Evolutionary conservation across 805 yeast species (phyloP), one percentile per base, ranked within the genome.

Genomic region (Scheffersomyces ergatensis): DNA sequence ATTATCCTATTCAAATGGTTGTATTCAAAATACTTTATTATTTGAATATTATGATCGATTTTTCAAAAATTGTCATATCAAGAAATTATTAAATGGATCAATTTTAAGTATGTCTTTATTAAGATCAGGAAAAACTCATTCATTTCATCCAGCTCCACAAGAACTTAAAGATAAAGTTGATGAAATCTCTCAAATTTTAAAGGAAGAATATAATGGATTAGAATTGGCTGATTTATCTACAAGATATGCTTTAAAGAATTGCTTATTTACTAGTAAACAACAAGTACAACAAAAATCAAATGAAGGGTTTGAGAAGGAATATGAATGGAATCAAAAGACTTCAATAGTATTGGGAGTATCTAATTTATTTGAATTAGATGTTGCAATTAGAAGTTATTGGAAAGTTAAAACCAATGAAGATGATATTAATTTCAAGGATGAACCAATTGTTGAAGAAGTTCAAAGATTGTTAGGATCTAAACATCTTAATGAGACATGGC

Each of bases 51-150:
- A 71, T 50, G 73, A 70, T 5, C 67, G 65, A 27, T 80, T 87
- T 49, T 60, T 73, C 30, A 50, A 46, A 2, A 78, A 77, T 6
- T 78, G 85, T 11, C 76, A 78, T 4, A 69, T 89, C 23, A 69
- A 73, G 42, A 60, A 71, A 45, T 60, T 90, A n/a, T 62, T 82
- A 56, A 88, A 86, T 57, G 97, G 92, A 3, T 85, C 96, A 1
- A 89, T 93, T 29, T 67, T 92, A 44, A 80, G 90, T 40, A 90
- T 90, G 98, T 86, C 96, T 3, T 61, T 90, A 42, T 68, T 90
- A 42, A 74, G 95, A 44, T 75, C 84, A 0, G 81, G 73, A 18
- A 67, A 72, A 25, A 83, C 96, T 0, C 83, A 77, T 47, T 54
- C 71, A 1, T 92, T 89, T 73, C 97, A 90, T 54, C 97, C 97